phyloP scores from a whole-genome alignment of 192 early-diverging fungal species.

The Phycomyces nitens region DNA sequence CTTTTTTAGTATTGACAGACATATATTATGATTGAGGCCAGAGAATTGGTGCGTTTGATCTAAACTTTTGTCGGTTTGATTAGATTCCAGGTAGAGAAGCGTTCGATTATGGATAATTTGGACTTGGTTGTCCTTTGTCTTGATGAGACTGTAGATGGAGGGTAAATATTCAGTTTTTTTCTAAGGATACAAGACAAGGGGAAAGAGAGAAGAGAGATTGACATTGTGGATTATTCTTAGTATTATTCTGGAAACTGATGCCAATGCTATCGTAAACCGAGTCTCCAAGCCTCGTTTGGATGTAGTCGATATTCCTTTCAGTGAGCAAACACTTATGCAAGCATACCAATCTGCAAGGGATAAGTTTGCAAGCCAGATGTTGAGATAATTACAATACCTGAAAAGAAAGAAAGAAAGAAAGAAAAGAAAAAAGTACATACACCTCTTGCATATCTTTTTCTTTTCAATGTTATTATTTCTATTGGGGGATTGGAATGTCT shows the following conservation, averaged over 20 bases:
- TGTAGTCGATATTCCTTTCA: constrained; percentile 68
- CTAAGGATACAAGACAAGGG: no score
- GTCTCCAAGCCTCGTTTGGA: constrained; percentile 76
- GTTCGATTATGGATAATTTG: constrained; percentile 83
- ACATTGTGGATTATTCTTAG: no score
- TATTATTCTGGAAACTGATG: constrained; percentile 72
- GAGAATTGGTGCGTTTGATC: neutral
- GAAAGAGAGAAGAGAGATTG: neutral
- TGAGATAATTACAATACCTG: constrained; percentile 42
- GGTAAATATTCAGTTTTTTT: constrained; percentile 44
- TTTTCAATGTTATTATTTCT: neutral
- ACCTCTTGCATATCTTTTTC: neutral
- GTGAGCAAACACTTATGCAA: constrained; percentile 72
- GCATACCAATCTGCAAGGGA: constrained; percentile 78
- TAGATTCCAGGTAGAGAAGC: constrained; percentile 89
- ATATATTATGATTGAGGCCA: no score
- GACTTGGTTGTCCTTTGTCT: constrained; percentile 88
- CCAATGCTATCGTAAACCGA: constrained; percentile 68
- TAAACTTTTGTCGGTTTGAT: neutral
- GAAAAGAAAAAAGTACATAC: neutral
- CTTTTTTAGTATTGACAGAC: neutral
- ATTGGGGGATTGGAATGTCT: neutral
- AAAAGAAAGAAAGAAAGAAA: neutral
- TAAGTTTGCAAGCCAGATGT: constrained; percentile 60
- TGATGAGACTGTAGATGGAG: constrained; percentile 95